Evolutionary conservation across 176 grass and related monocot genomes (phyloP).

Genomic region (Musa itinerans): DNA sequence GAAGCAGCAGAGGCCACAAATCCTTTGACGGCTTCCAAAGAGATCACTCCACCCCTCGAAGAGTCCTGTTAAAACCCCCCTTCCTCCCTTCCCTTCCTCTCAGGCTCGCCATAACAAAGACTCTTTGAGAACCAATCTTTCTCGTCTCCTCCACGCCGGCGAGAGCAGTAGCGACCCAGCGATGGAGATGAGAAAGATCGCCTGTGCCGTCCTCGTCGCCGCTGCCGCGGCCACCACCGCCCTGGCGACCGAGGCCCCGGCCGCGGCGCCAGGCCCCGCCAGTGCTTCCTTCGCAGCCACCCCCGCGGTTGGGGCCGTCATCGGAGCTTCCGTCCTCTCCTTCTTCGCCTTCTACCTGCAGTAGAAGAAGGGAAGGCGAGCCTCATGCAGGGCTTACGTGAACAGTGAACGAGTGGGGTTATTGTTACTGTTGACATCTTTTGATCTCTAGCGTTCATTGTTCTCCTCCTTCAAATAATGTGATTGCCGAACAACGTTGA

Average conservation of each 20-base stretch:
- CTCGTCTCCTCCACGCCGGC: slow-evolving; percentile 20
- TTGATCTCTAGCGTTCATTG: background rate
- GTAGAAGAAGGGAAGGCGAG: slow-evolving; percentile 16
- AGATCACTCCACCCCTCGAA: background rate
- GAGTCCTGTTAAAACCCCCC: slow-evolving; percentile 41
- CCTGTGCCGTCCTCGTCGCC: slow-evolving; percentile 67
- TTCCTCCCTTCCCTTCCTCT: background rate
- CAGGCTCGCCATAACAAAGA: slow-evolving; percentile 27
- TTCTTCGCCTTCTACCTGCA: slow-evolving; percentile 77
- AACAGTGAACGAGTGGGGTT: background rate
- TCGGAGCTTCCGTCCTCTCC: slow-evolving; percentile 57
- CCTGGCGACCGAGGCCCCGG: slow-evolving; percentile 60
- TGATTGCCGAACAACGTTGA: no score
- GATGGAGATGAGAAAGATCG: slow-evolving; percentile 98
- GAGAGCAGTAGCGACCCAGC: slow-evolving; percentile 47
- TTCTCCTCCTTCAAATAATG: no score
- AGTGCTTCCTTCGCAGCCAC: slow-evolving; percentile 36
- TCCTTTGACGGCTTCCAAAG: slow-evolving; percentile 1
- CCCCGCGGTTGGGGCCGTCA: slow-evolving; percentile 38
- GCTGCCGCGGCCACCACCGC: slow-evolving; percentile 54
- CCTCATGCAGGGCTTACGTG: background rate
- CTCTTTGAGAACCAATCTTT: slow-evolving; percentile 18
- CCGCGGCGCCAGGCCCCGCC: slow-evolving; percentile 36
- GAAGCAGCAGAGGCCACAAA: slow-evolving; percentile 14
- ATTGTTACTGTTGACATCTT: background rate